Base-by-base conservation (phyloP, 345 rosid species). In the Lumnitzera littorea region DNA sequence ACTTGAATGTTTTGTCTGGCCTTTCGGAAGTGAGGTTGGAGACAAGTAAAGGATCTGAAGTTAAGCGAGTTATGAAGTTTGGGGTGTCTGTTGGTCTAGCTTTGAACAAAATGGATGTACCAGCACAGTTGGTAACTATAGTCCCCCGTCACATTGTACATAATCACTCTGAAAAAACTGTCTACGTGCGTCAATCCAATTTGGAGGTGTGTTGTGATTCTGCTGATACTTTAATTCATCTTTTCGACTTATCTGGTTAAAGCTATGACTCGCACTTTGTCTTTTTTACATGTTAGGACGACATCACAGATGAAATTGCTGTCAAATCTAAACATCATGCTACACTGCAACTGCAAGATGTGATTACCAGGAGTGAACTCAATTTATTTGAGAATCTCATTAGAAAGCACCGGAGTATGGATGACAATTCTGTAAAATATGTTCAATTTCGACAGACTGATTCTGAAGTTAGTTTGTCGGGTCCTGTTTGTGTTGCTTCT, bases 401-500 rank as follows among this genome's bases (percentile, higher is more conserved):
- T 71, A 79, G 76, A 74, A 91, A 85, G 77, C 98, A 91, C 70
- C 77, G 77, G 75, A 76, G 74, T 66, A 79, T 79, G 70, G 63
- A 56, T 43, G 85, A 82, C 51, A 76, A 80, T 61, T 64, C 85
- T 43, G 51, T 73, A 73, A 61, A 66, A 58, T 78, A 70, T 72
- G 79, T 89, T 66, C 96, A 89, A 79, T 89, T 89, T 71, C 86
- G 50, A 58, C 67, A 77, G 68, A 69, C 76, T 74, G 83, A 80
- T 48, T 73, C 86, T 67, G 78, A 78, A 49, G 65, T 75, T 60
- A 69, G 78, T 67, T 91, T 95, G 98, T 91, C 98, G 23, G 98
- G 98, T 24, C 98, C 98, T 64, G 77, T 89, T 55, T 86, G 96
- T 78, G 84, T 87, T 70, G 77, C 88, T 62, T 91, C 98, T 27